Evolutionary conservation across 176 grass and related monocot species (phyloP), one percentile per base, ranked within the genome.

Genomic region (Elymus sibiricus): DNA sequence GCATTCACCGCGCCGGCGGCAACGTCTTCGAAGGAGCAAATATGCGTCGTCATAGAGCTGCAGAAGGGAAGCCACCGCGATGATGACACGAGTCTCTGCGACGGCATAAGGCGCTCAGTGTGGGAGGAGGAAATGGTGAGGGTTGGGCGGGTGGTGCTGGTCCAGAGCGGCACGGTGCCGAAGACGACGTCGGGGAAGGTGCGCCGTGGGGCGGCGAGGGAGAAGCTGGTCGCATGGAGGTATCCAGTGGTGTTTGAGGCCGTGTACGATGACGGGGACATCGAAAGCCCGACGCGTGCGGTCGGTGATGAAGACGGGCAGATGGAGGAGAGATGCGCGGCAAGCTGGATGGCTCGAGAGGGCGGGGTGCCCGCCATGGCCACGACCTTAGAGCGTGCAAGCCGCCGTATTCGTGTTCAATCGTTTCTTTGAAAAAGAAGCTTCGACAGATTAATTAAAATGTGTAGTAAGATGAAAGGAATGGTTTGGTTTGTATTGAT

Each of bases 151-250:
- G 79, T 91, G 7, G 25, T 76, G 87, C 56, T 94, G 11, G 89
- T 94, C 35, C 58, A 58, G 24, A 68, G 46, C 14, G 89, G 89
- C 55, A 68, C 11, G 19, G 65, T 94, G 72, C 89, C 92, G 1
- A 94, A 91, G 77, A 89, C 92, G 9, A 91, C 92, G 35, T 94
- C 89, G 17, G 92, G 92, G 64, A 94, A 94, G 87, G 49, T 89
- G 56, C 87, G 80, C 37, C 90, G 92, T 14, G 87, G 80, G 56
- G 44, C 67, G 35, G 89, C 86, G 64, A 89, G 85, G 77, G 51
- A 89, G 55, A 89, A 73, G 86, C 46, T 94, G 56, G 21, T 91
- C 63, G 77, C 71, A 47, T 77, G 92, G 9, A 78, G 56, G 46
- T 32, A 91, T 24, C 80, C 3, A 0, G 29, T 51, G 25, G 19